Evolutionary conservation across 1,284 basidiomycete genomes (phyloP).

Genomic region (Boletellus sp.): DNA sequence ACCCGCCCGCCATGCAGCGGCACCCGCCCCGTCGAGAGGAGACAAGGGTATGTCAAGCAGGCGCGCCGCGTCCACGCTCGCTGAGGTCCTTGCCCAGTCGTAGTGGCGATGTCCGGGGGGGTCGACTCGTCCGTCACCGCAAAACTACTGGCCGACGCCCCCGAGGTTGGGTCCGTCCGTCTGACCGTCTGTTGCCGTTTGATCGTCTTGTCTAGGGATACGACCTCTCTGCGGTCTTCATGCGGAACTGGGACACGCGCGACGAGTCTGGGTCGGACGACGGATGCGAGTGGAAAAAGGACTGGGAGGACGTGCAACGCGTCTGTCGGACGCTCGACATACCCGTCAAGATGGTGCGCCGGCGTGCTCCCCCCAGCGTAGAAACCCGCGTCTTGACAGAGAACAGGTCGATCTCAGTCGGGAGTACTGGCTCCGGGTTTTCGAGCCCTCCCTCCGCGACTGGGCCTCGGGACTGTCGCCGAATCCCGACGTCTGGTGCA

Average conservation of each 20-base stretch:
- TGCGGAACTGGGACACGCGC: constrained; percentile 91
- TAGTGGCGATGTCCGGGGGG: constrained; percentile 93
- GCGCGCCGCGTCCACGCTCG: not conserved
- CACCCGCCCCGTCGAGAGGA: constrained; percentile 21
- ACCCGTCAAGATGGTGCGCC: constrained; percentile 60
- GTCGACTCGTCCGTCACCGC: constrained; percentile 92
- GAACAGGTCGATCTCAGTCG: constrained; percentile 74
- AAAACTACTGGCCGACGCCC: constrained; percentile 57
- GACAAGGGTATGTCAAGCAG: constrained; percentile 22
- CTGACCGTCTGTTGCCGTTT: not conserved
- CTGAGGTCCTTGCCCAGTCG: constrained; percentile 48
- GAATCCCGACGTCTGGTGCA: constrained; percentile 94
- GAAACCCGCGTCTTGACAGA: constrained; percentile 6
- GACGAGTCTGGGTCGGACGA: constrained; percentile 67
- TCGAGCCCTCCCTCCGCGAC: constrained; percentile 72
- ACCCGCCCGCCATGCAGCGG: constrained; percentile 9
- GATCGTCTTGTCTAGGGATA: constrained; percentile 51
- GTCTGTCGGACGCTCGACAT: constrained; percentile 72
- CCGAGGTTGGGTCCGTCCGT: constrained; percentile 41
- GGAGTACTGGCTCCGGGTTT: constrained; percentile 88
- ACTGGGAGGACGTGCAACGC: constrained; percentile 86
- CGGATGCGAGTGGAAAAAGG: constrained; percentile 93
- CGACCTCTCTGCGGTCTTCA: constrained; percentile 84
- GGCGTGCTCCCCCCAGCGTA: constrained; percentile 1
- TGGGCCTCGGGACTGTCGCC: constrained; percentile 84